Evolutionary conservation across 2,329 filamentous ascomycete species (phyloP), one percentile per base, ranked within the genome.

Genomic region (Pseudogymnoascus sp.): DNA sequence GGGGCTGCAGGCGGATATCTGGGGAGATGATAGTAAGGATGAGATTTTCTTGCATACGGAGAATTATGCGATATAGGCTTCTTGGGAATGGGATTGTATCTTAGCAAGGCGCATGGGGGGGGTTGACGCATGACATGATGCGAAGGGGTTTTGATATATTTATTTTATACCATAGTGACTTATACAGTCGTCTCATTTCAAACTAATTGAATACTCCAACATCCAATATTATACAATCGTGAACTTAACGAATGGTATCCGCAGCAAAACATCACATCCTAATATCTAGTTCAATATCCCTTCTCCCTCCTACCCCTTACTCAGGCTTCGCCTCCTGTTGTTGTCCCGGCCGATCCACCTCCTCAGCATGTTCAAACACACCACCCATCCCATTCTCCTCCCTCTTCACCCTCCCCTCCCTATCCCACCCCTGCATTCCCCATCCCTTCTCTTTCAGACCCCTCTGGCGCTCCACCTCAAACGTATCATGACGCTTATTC

Each of bases 31-130:
- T 36, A 82, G 84, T 69, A 83, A 89, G 56, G 93, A 97, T 72
- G 93, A 97, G 82, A 89, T 97, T 62, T 97, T 93, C 74, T 76
- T 97, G 74, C 93, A 97, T 78, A 90, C 93, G 3, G 93, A 97
- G 80, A 97, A 97, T 75, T 97, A 96, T 78, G 90, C 92, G 61
- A 80, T 96, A 66, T 96, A 75, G 14, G 21, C 46, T 28, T 49
- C 14, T 53, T 28, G 46, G 3, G 34, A 18, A 28, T 60, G 11
- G 59, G 31, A 37, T 37, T 60, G 31, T 60, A 43, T 60, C 34
- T 60, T 38, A 25, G 59, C 34, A 25, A 11, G 59, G 38, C 38
- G 25, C 34, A 18, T 43, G 12, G 34, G 34, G 59, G n/a, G 25
- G 2, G 16, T 5, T 7, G 3, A 53, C 46, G 46, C 46, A 53